Percentiles rank a stretch among this genome's conserved stretches.
Conservation (phyloP, 106 monocot species). For the Amphibolis antarctica region DNA sequence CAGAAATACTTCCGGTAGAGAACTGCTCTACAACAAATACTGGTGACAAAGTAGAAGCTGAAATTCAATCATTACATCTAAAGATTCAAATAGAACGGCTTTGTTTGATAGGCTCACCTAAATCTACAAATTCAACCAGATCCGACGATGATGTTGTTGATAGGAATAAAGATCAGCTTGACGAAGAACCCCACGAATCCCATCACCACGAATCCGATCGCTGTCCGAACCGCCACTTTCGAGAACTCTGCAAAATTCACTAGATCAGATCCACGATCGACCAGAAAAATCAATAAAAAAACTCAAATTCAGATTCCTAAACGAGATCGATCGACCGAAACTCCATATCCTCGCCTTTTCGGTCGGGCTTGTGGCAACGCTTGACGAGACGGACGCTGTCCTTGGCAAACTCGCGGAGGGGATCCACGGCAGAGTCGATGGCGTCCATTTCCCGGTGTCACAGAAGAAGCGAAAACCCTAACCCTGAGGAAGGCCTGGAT, state of each 20-base stretch:
- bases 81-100: too few relatives aligned
- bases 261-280: background rate
- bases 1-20: too few relatives aligned
- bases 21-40: too few relatives aligned
- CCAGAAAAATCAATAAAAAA: background rate
- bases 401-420: constrained; percentile 25
- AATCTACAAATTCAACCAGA: constrained; percentile 4
- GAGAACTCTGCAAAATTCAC: constrained; percentile 25
- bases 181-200: constrained; percentile 31
- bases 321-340: background rate
- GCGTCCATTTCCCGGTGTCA: constrained; percentile 18
- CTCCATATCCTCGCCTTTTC: constrained; percentile 4
- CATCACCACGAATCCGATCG: constrained; percentile 30
- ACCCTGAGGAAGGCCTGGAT: background rate
- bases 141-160: constrained; percentile 35
- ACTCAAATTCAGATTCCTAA: background rate
- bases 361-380: constrained; percentile 26
- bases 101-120: background rate
- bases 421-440: constrained; percentile 18
- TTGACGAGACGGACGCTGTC: constrained; percentile 27
- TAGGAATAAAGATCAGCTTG: constrained; percentile 27
- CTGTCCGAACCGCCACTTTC: constrained; percentile 22
- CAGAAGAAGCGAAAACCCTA: background rate
- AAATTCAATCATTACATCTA: too few relatives aligned
- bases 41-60: too few relatives aligned